Evolutionary conservation across 1,139 yeast genomes (phyloP), one percentile per base, ranked within the genome.

Genomic region (Insectozyma bohioensis): DNA sequence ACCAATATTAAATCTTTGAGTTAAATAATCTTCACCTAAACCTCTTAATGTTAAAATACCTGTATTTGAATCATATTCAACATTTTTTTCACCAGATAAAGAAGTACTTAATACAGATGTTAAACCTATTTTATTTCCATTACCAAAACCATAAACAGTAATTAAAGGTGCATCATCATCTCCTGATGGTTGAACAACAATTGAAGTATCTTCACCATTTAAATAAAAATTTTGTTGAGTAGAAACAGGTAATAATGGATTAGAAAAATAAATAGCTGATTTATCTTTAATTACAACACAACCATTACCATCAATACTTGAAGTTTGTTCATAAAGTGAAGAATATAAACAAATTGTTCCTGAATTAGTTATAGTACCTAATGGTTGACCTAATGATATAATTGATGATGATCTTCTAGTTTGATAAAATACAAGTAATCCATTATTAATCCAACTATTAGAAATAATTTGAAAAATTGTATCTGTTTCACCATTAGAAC

Each of bases 131-230:
- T 40, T 36, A 33, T 62, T 62, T 6, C 61, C 58, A 33, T 45
- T 46, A 34, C 67, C 67, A 35, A 51, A 61, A 20, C 65, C 66
- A 19, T 51, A 51, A 16, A 62, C 64, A 6, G 35, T 10, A n/a
- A 50, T 36, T 12, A 52, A 23, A n/a, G n/a, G n/a, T n/a, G n/a
- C n/a, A n/a, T n/a, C n/a, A n/a, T n/a, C n/a, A n/a, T n/a, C n/a
- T n/a, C n/a, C n/a, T n/a, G n/a, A n/a, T 5, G 49, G 48, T 15
- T 44, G 47, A 11, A 52, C 55, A 30, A 48, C 42, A 22, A 59
- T 24, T 12, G 49, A 28, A 1, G 64, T 52, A 3, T 37, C 24
- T 1, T 47, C 15, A 12, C 48, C 31, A 23, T 48, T 44, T 39
- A 60, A 43, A 37, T 51, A 54, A 28, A 58, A 43, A 2, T 47